Percentiles rank a stretch among this genome's conserved stretches.
These are phyloP conservation scores for Pisolithus marmoratus DNA, from an alignment of 768 basidiomycete species.

Conservation along the genomic window DNA sequence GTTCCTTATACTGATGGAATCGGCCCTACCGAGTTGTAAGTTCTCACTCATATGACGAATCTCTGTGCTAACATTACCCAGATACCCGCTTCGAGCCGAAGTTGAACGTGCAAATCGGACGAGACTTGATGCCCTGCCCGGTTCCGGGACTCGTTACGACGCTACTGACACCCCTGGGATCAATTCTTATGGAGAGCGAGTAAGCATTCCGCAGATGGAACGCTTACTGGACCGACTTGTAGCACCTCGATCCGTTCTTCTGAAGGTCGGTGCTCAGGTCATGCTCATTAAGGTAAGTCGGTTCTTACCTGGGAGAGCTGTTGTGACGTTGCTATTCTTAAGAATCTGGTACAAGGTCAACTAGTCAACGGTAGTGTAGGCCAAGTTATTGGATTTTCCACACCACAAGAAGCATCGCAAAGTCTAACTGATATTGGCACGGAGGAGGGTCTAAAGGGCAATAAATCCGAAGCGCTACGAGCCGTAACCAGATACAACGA, in stretches of 20 bases:
- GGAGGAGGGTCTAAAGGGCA: slow-evolving; percentile 27
- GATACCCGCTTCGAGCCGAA: slow-evolving; percentile 65
- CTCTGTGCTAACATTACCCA: slow-evolving; percentile 20
- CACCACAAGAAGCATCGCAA: slow-evolving; percentile 36
- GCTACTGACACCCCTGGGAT: slow-evolving; percentile 42
- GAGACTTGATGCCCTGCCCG: slow-evolving; percentile 42
- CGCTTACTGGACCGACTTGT: slow-evolving; percentile 56
- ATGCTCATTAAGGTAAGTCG: slow-evolving; percentile 67
- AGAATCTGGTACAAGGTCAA: slow-evolving; percentile 66
- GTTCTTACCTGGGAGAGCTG: not conserved
- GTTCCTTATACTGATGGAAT: slow-evolving; percentile 67
- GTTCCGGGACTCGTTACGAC: slow-evolving; percentile 32
- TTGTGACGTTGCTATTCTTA: not conserved
- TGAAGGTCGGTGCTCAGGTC: slow-evolving; percentile 78
- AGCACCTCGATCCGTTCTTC: slow-evolving; percentile 38
- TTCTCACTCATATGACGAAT: not conserved
- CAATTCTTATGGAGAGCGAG: slow-evolving; percentile 37
- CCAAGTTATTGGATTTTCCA: slow-evolving; percentile 42
- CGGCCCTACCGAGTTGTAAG: slow-evolving; percentile 76
- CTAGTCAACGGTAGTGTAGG: slow-evolving; percentile 73
- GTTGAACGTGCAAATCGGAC: slow-evolving; percentile 64
- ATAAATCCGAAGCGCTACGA: slow-evolving; percentile 17
- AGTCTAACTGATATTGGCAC: slow-evolving; percentile 34
- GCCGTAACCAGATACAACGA: slow-evolving; percentile 15
- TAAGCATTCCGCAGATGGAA: slow-evolving; percentile 35